phyloP scores from a whole-genome alignment of 2,329 filamentous ascomycete genomes.

The Juglanconis oblonga region DNA sequence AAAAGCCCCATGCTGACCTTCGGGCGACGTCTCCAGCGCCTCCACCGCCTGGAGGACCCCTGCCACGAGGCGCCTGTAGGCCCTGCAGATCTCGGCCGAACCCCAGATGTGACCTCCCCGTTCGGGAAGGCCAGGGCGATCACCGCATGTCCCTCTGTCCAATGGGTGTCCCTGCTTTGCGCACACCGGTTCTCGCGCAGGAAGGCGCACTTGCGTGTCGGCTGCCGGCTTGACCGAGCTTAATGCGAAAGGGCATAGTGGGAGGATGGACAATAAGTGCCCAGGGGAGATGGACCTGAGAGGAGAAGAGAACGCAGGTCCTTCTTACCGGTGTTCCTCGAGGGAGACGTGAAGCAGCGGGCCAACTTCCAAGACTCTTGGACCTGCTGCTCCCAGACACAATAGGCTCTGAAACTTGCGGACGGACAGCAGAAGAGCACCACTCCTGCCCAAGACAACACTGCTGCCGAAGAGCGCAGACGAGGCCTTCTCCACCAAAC shows the following conservation, averaged over 20 bases:
- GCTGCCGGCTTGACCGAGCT: neutral
- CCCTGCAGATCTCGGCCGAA: slow-evolving; percentile 2
- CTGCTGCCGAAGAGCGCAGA: neutral
- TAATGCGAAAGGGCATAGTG: neutral
- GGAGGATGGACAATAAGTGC: no score
- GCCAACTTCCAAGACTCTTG: no score
- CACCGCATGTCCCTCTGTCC: neutral
- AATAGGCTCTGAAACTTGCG: no score
- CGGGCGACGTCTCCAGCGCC: neutral
- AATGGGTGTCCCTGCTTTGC: neutral
- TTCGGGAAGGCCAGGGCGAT: neutral
- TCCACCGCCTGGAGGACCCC: neutral
- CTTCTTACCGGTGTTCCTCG: no score
- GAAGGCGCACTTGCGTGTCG: no score
- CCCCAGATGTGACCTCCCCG: slow-evolving; percentile 6
- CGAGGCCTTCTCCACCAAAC: neutral
- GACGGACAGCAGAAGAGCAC: neutral
- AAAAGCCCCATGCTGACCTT: slow-evolving; percentile 5
- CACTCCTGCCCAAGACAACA: neutral
- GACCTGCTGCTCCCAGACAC: neutral
- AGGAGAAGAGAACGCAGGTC: no score
- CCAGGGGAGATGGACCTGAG: no score
- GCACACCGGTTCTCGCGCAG: neutral
- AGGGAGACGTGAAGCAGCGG: no score
- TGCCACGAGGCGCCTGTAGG: neutral